Percentiles rank a stretch among this genome's conserved stretches.
These are phyloP conservation scores for Fragosphaeria purpurea DNA, from an alignment of 2,329 filamentous ascomycete genomes.

Conservation along the genomic window DNA sequence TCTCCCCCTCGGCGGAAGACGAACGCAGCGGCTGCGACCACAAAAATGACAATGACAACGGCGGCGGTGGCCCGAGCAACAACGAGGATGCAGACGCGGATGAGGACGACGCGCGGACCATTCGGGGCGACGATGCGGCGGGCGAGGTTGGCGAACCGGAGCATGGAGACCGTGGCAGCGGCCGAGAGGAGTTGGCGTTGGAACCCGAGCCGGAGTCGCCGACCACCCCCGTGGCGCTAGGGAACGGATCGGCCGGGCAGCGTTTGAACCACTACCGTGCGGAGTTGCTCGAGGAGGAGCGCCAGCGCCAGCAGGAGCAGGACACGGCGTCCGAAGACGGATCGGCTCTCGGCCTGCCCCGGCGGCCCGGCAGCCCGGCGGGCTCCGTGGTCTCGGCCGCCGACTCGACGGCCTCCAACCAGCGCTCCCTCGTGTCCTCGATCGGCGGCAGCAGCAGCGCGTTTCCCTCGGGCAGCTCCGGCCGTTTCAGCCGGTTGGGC, in stretches of 20 bases:
- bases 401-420: constrained; percentile 73
- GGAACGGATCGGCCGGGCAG: constrained; percentile 25
- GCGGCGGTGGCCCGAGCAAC: not conserved
- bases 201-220: constrained; percentile 26
- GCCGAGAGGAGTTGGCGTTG: constrained; percentile 13
- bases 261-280: constrained; percentile 28
- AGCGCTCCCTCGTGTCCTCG: constrained; percentile 54
- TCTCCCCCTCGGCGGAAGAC: not conserved
- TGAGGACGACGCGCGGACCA: constrained; percentile 33
- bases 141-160: not conserved
- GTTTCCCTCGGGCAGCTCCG: constrained; percentile 56
- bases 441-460: constrained; percentile 56
- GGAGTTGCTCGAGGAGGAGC: constrained; percentile 31
- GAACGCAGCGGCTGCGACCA: not conserved
- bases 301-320: constrained; percentile 22
- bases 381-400: constrained; percentile 65
- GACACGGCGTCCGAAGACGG: constrained; percentile 43
- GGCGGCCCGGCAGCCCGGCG: constrained; percentile 54
- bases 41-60: not conserved
- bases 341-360: constrained; percentile 38
- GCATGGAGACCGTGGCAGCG: not conserved
- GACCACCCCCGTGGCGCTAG: constrained; percentile 12
- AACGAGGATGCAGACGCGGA: constrained; percentile 23
- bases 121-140: constrained; percentile 27
- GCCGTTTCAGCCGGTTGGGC: constrained; percentile 37